Evolutionary conservation across 2,329 filamentous ascomycete genomes (phyloP).

Genomic region (Phaeosphaeriaceae sp.): DNA sequence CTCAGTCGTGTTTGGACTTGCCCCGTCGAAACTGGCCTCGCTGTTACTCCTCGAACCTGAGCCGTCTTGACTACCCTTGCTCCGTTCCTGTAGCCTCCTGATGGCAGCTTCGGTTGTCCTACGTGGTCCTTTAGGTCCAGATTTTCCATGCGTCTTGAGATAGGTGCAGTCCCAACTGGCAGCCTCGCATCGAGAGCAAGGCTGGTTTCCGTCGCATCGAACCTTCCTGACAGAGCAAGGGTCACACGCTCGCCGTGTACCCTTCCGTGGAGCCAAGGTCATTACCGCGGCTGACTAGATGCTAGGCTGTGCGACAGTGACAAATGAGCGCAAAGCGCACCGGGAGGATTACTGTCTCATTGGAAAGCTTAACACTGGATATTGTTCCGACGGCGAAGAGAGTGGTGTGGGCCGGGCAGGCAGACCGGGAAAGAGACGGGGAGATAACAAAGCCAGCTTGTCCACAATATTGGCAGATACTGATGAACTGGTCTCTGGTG

Average conservation of each 20-base stretch:
- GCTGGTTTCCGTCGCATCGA: constrained; percentile 43
- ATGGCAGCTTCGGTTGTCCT: constrained; percentile 45
- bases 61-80: constrained; percentile 28
- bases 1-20: constrained; percentile 38
- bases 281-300: constrained; percentile 22
- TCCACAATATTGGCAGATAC: constrained; percentile 6
- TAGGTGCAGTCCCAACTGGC: constrained; percentile 48
- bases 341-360: constrained; percentile 32
- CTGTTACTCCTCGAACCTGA: constrained; percentile 39
- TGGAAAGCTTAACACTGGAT: constrained; percentile 13
- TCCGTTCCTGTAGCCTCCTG: constrained; percentile 40
- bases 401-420: constrained; percentile 12
- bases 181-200: constrained; percentile 41
- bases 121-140: constrained; percentile 44
- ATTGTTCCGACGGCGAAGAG: constrained; percentile 7
- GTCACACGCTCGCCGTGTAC: constrained; percentile 45
- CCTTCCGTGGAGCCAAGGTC: constrained; percentile 43
- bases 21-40: constrained; percentile 40
- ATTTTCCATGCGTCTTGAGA: constrained; percentile 46
- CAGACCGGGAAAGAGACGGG: constrained; percentile 14
- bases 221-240: constrained; percentile 46
- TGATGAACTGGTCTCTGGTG: constrained; percentile 18
- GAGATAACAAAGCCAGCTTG: constrained; percentile 13
- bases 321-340: constrained; percentile 23
- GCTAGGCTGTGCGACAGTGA: constrained; percentile 16